Evolutionary conservation across 192 early-diverging fungal genomes (phyloP).

Genomic region (Lunasporangiospora selenospora): DNA sequence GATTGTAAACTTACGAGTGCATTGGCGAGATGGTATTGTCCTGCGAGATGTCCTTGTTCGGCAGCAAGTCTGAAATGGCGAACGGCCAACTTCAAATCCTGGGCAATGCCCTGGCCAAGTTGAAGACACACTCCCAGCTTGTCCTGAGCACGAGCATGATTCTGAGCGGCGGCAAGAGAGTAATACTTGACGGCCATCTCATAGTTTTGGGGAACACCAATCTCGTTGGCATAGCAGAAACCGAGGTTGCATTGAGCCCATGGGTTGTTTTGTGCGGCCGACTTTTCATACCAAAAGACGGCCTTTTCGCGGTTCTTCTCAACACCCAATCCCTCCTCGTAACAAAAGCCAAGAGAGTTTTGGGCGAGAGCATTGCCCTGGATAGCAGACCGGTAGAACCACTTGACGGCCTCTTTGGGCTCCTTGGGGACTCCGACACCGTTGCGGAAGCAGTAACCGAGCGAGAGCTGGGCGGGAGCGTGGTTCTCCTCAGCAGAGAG

Average conservation of each 20-base stretch:
- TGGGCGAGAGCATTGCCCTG: conserved; percentile 79
- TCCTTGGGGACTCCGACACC: conserved; percentile 67
- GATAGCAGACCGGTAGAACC: conserved; percentile 70
- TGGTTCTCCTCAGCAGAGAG: conserved; percentile 61
- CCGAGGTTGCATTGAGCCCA: conserved; percentile 89
- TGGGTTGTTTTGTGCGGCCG: conserved; percentile 75
- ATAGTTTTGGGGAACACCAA: conserved; percentile 67
- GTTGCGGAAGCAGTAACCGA: conserved; percentile 67
- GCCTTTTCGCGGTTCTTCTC: conserved; percentile 63
- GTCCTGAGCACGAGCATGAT: conserved; percentile 63
- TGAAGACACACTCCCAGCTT: conserved; percentile 62
- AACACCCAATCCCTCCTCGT: conserved; percentile 80
- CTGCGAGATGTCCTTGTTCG: conserved; percentile 66
- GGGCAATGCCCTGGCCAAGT: conserved; percentile 54
- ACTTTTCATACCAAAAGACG: conserved; percentile 67
- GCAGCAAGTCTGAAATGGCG: conserved; percentile 71
- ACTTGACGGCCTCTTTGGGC: conserved; percentile 60
- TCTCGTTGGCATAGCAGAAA: conserved; percentile 77
- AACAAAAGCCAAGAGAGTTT: conserved; percentile 83
- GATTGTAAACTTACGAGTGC: conserved; percentile 34
- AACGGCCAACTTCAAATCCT: conserved; percentile 54
- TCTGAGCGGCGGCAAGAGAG: conserved; percentile 58
- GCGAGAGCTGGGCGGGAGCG: conserved; percentile 60
- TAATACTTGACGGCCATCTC: conserved; percentile 63
- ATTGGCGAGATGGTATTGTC: conserved; percentile 58